A percentile compares a stretch with the other conserved stretches of the same genome.
These are phyloP conservation scores for Lepidium africanum DNA, from an alignment of 345 rosid genomes.

Conservation along the genomic window DNA sequence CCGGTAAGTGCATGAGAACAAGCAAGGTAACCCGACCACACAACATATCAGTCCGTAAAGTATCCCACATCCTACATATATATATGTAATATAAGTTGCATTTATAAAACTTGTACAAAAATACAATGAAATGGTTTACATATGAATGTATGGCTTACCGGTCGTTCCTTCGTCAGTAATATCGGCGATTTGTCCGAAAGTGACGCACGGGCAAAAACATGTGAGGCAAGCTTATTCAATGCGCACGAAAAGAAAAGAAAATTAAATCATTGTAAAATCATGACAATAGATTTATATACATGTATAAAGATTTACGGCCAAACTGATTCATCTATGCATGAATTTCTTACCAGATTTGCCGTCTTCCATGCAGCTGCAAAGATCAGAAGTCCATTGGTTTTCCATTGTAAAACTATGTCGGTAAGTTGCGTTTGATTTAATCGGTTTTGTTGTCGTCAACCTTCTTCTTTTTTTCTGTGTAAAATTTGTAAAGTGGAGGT, in stretches of 20 bases:
- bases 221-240: slow-evolving; percentile 15
- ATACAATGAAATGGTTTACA: background rate
- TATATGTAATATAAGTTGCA: background rate
- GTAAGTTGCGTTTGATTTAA: background rate
- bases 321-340: background rate
- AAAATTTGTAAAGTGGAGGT: background rate
- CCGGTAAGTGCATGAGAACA: slow-evolving; percentile 56
- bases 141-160: slow-evolving; percentile 22
- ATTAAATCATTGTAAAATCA: background rate
- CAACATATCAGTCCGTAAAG: slow-evolving; percentile 33
- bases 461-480: background rate
- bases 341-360: background rate
- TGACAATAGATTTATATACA: background rate
- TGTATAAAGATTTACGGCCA: background rate
- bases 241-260: background rate
- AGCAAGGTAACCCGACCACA: slow-evolving; percentile 40
- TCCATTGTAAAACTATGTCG: background rate
- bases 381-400: slow-evolving; percentile 23
- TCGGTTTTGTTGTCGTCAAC: background rate
- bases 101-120: background rate
- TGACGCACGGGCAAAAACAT: slow-evolving; percentile 12
- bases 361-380: slow-evolving; percentile 22
- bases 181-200: slow-evolving; percentile 57
- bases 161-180: slow-evolving; percentile 49
- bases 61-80: slow-evolving; percentile 40